phyloP scores from a whole-genome alignment of 2,329 filamentous ascomycete species.

The Hyphodiscus sp. region DNA sequence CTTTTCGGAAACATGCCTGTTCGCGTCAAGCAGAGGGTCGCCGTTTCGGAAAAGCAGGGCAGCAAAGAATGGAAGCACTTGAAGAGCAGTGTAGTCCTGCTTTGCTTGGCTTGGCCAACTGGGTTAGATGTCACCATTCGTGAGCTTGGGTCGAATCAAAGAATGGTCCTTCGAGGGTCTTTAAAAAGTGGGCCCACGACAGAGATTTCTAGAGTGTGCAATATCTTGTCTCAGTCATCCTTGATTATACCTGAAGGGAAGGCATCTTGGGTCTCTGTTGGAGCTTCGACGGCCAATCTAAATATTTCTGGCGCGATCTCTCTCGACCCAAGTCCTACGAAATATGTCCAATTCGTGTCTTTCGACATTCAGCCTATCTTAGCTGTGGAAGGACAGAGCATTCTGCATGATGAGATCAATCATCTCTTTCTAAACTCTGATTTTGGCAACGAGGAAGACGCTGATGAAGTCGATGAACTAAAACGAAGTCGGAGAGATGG shows the following conservation, averaged over 20 bases:
- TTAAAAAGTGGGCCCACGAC: not conserved
- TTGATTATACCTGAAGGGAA: constrained; percentile 48
- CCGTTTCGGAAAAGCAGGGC: constrained; percentile 42
- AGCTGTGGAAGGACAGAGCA: constrained; percentile 48
- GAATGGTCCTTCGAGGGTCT: constrained; percentile 20
- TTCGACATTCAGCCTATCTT: constrained; percentile 64
- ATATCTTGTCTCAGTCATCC: constrained; percentile 59
- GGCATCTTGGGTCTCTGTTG: constrained; percentile 62
- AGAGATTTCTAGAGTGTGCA: constrained; percentile 32
- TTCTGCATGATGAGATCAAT: constrained; percentile 75
- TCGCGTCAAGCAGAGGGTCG: constrained; percentile 70
- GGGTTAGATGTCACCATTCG: constrained; percentile 51
- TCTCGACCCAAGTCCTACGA: constrained; percentile 61
- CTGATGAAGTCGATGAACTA: constrained; percentile 29
- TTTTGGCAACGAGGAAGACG: constrained; percentile 60
- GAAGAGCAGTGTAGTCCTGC: constrained; percentile 42
- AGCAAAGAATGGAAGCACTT: constrained; percentile 53
- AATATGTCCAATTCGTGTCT: constrained; percentile 72
- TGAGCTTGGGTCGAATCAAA: constrained; percentile 34
- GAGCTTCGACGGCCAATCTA: constrained; percentile 56
- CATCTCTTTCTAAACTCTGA: constrained; percentile 66
- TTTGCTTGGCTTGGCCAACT: constrained; percentile 65
- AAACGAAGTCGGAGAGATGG: constrained; percentile 32
- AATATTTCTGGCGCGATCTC: constrained; percentile 67
- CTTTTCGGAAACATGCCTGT: constrained; percentile 90